A percentile compares a stretch with the other conserved stretches of the same genome.
Evolutionary conservation across 768 basidiomycete species (phyloP).

Genomic region (Auricularia cornea): DNA sequence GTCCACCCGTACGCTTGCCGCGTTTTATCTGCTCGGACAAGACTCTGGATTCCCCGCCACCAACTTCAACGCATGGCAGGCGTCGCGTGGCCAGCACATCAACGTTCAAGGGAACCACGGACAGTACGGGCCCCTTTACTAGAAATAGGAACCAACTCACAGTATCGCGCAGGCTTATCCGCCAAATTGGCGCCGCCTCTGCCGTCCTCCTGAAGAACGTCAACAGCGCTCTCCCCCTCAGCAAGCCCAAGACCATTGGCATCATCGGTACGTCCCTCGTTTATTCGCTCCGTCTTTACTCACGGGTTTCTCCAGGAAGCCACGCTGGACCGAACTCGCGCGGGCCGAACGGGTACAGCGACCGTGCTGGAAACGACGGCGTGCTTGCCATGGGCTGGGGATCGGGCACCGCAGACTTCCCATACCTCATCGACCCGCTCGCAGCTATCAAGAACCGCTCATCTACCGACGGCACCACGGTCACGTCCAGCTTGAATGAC

Average conservation of each 20-base stretch:
- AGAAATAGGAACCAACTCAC: not conserved
- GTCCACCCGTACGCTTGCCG: slow-evolving; percentile 62
- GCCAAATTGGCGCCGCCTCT: slow-evolving; percentile 51
- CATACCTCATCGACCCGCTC: slow-evolving; percentile 37
- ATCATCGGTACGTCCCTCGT: slow-evolving; percentile 37
- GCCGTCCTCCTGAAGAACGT: slow-evolving; percentile 58
- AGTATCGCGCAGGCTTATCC: slow-evolving; percentile 29
- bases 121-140: slow-evolving; percentile 5
- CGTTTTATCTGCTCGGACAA: slow-evolving; percentile 61
- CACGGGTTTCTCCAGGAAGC: slow-evolving; percentile 15
- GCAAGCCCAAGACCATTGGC: slow-evolving; percentile 38
- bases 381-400: slow-evolving; percentile 56
- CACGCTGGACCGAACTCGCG: slow-evolving; percentile 45
- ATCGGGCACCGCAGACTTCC: slow-evolving; percentile 39
- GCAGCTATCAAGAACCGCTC: slow-evolving; percentile 39
- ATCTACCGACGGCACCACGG: slow-evolving; percentile 28
- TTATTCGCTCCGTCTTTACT: not conserved
- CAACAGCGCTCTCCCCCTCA: slow-evolving; percentile 36
- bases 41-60: slow-evolving; percentile 55
- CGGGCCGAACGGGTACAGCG: slow-evolving; percentile 52
- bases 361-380: slow-evolving; percentile 49
- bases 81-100: slow-evolving; percentile 26
- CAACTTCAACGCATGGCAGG: slow-evolving; percentile 63
- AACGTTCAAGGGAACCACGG: slow-evolving; percentile 34
- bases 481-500: slow-evolving; percentile 42